Evolutionary conservation across 2,329 filamentous ascomycete species (phyloP), one percentile per base, ranked within the genome.

Genomic region (Amauroascus verrucosus): DNA sequence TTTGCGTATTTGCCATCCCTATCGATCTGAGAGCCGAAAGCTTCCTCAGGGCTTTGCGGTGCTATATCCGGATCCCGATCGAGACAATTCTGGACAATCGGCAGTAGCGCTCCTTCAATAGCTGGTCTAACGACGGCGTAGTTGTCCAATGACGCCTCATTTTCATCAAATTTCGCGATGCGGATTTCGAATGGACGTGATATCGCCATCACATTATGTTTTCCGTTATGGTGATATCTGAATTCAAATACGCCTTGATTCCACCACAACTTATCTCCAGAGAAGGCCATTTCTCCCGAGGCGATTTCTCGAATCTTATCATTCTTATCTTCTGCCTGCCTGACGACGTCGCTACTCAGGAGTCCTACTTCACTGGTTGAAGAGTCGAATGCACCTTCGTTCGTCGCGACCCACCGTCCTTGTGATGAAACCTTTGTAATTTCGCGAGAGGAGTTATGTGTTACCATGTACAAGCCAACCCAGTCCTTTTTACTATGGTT

Each of bases 221-320:
- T 86, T 53, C 89, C 89, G 61, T 88, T 84, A 70, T 98, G 93
- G 70, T 98, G 93, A 71, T 96, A 96, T 38, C 93, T 83, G 74
- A 98, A 94, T 65, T 98, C 93, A 64, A 95, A 98, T 2, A 94
- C 86, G 52, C 93, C 93, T 57, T 91, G 86, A 0, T 86, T 95
- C 93, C 93, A 98, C 84, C 88, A 98, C 1, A 96, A 78, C 71
- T 95, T 95, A 72, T 97, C 90, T 46, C 93, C 90, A 8, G 83
- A 77, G 65, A 98, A 97, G 11, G 88, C 70, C 64, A 97, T 84
- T 66, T 95, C 88, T 41, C 93, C 93, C 11, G 80, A 77, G 3
- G 88, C 79, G 59, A 83, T 77, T 54, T 86, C 72, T 2, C 77
- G 77, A 2, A 76, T 73, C 45, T 69, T 64, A 0, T 75, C 73